Percentiles rank a stretch among this genome's conserved stretches.
Conservation (phyloP, 225 moss, liverwort and hornwort species). For the Climacium dendroides region DNA sequence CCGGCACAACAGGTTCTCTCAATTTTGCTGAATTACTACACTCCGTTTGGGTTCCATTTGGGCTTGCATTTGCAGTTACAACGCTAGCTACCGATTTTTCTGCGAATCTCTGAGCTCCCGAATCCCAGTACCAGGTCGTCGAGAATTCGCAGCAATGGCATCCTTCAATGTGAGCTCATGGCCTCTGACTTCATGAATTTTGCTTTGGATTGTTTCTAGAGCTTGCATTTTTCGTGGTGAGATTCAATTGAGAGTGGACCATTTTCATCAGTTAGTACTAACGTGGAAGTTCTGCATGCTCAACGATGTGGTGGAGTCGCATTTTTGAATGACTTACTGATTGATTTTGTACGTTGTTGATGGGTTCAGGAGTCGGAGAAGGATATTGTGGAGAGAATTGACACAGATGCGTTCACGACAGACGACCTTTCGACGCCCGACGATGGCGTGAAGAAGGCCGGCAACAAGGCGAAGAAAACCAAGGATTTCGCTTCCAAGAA, state of each 20-base stretch:
- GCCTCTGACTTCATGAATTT: neutral
- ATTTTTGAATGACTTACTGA: neutral
- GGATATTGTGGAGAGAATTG: constrained; percentile 3
- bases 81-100: neutral
- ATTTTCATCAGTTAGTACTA: neutral
- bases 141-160: neutral
- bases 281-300: neutral
- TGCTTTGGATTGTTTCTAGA: neutral
- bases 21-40: neutral
- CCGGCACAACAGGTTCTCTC: neutral
- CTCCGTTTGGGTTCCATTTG: neutral
- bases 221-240: neutral
- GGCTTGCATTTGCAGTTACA: neutral
- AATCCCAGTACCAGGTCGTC: neutral
- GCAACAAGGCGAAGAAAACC: neutral
- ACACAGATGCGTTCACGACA: neutral
- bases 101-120: neutral
- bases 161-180: neutral
- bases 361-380: constrained; percentile 5
- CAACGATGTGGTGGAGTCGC: neutral
- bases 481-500: neutral
- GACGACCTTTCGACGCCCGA: neutral
- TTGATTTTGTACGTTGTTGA: neutral
- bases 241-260: neutral
- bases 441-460: neutral